Evolutionary conservation across 2,329 filamentous ascomycete species (phyloP), one percentile per base, ranked within the genome.

Genomic region (Clonostachys rosea): DNA sequence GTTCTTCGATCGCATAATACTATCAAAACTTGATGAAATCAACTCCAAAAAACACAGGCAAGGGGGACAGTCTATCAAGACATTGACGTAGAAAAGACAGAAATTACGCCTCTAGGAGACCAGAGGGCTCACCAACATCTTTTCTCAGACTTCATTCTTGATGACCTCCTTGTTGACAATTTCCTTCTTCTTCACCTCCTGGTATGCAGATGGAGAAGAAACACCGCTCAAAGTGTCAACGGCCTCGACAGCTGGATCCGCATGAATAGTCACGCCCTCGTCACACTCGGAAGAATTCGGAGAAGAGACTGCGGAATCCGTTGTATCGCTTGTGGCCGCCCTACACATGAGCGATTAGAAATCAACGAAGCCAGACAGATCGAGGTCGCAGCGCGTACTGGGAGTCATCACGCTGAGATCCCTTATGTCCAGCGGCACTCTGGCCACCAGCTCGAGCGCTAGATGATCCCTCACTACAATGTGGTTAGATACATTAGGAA

Each of bases 241-340:
- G 44, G 50, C 63, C 46, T 67, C 69, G 47, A 68, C 63, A 45
- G 68, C 69, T 47, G 70, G 70, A 51, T 80, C 75, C 43, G 76
- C 70, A 50, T 73, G 71, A 55, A 81, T 71, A n/a, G 78, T 79
- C 48, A 73, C 70, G 50, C 71, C 74, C 57, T 81, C 77, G 52
- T 78, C 75, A 49, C 66, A 73, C 52, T 77, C 73, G 42, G 74
- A 77, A 47, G 71, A 64, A 42, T 65, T 63, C 47, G 70, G 66
- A 47, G 64, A 66, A 36, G 59, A 58, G 57, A 66, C 61, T 47
- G 64, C 61, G 47, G 65, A 67, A 50, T 70, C 62, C 48, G 61
- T 62, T 54, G 63, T 70, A 58, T 67, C 65, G 59, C 68, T 74
- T 53, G 56, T 55, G 42, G 56, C 59, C 59, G 64, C 62, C 63